A percentile compares a stretch with the other conserved stretches of the same genome.
These are phyloP conservation scores for Lipomyces anomalus DNA, from an alignment of 805 yeast genomes.

Conservation along the genomic window DNA sequence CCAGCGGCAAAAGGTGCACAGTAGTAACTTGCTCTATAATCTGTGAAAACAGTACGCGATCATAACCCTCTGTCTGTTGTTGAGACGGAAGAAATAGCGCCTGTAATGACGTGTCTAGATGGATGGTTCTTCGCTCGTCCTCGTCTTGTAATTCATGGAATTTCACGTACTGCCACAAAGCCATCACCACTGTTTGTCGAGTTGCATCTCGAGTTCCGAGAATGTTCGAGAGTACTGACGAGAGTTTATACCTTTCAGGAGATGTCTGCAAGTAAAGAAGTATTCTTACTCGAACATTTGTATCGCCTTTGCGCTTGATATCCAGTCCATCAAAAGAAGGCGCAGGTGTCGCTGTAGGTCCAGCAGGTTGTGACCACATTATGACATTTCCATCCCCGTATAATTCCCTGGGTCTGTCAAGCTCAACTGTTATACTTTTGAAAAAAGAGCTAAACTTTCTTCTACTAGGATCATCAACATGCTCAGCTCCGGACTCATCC, in stretches of 20 bases:
- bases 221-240: constrained; percentile 60
- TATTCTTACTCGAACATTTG: constrained; percentile 60
- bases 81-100: constrained; percentile 34
- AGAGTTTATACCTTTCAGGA: constrained; percentile 60
- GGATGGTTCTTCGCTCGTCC: constrained; percentile 51
- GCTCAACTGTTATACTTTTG: constrained; percentile 78
- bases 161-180: constrained; percentile 70
- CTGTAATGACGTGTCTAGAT: constrained; percentile 45
- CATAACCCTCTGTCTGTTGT: constrained; percentile 12
- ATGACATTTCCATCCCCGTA: constrained; percentile 45
- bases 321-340: constrained; percentile 77
- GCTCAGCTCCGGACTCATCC: constrained; percentile 40
- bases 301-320: constrained; percentile 69
- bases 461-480: constrained; percentile 42
- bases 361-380: constrained; percentile 83
- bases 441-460: constrained; percentile 72
- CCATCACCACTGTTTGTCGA: constrained; percentile 77
- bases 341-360: constrained; percentile 29
- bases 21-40: constrained; percentile 62
- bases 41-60: constrained; percentile 59
- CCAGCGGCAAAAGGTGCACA: constrained; percentile 66
- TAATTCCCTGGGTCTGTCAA: constrained; percentile 35
- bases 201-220: constrained; percentile 70
- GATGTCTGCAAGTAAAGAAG: constrained; percentile 76
- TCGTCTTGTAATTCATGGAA: constrained; percentile 57